A percentile compares a stretch with the other conserved stretches of the same genome.
These are phyloP conservation scores for Candida pseudoglaebosa DNA, from an alignment of 805 yeast genomes.

Conservation along the genomic window DNA sequence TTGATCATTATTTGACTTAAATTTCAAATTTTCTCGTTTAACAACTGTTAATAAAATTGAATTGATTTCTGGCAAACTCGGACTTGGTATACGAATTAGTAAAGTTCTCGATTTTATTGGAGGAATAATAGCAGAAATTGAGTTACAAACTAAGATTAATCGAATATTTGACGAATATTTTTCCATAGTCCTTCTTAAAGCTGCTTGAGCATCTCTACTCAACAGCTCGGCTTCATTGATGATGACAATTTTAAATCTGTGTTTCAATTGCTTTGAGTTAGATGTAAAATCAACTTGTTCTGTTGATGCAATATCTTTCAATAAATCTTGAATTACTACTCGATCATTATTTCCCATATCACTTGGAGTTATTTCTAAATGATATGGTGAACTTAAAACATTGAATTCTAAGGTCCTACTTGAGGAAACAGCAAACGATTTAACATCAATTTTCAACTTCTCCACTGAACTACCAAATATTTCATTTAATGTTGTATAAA, in stretches of 20 bases:
- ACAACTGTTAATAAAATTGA: conserved; percentile 54
- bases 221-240: conserved; percentile 90
- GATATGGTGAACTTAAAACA: conserved; percentile 87
- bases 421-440: conserved; percentile 71
- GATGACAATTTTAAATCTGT: conserved; percentile 73
- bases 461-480: conserved; percentile 82
- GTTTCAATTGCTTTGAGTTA: conserved; percentile 36
- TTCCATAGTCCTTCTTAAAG: conserved; percentile 93
- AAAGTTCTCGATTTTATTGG: conserved; percentile 94
- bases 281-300: conserved; percentile 84
- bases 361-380: conserved; percentile 91
- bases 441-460: conserved; percentile 79
- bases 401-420: conserved; percentile 84
- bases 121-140: conserved; percentile 86
- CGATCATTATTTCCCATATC: conserved; percentile 97
- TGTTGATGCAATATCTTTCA: conserved; percentile 92
- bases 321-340: conserved; percentile 87
- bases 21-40: conserved; percentile 47
- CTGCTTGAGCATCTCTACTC: conserved; percentile 93
- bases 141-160: conserved; percentile 76
- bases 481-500: conserved; percentile 71
- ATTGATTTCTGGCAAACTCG: conserved; percentile 56
- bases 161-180: conserved; percentile 87
- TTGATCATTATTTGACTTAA: conserved; percentile 36
- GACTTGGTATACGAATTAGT: conserved; percentile 83